These are phyloP conservation scores for Collybia sordida DNA, from an alignment of 768 basidiomycete species.

Conservation along the genomic window DNA sequence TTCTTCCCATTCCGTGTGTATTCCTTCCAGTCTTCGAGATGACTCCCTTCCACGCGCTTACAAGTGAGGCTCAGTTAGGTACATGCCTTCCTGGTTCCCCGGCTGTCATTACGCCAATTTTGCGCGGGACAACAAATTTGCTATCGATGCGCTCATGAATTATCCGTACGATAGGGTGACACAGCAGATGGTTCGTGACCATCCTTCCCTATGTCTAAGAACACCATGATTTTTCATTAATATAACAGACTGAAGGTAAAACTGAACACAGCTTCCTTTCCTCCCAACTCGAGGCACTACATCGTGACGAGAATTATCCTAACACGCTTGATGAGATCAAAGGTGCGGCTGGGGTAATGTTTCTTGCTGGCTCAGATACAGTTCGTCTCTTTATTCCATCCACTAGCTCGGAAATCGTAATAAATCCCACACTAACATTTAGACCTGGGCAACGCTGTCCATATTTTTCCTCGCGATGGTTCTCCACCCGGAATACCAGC, in stretches of 20 bases:
- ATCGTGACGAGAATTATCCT: not conserved
- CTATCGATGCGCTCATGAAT: not conserved
- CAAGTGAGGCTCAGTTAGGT: constrained; percentile 20
- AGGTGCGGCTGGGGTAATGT: constrained; percentile 14
- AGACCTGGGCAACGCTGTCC: constrained; percentile 26
- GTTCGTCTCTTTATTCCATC: constrained; percentile 15
- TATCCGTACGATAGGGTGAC: constrained; percentile 11
- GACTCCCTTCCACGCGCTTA: too few relatives aligned
- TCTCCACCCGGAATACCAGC: constrained; percentile 31
- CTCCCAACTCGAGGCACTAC: constrained; percentile 6
- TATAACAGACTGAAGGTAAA: constrained; percentile 11
- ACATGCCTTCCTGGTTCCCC: constrained; percentile 31
- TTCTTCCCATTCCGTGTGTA: constrained; percentile 13
- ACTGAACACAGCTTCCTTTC: constrained; percentile 14
- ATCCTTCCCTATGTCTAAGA: too few relatives aligned
- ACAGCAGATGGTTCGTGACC: constrained; percentile 27
- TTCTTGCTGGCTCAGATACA: constrained; percentile 33
- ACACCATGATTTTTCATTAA: not conserved
- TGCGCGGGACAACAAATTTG: constrained; percentile 14
- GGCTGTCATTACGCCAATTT: constrained; percentile 17
- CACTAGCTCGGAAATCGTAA: not conserved
- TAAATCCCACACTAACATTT: not conserved
- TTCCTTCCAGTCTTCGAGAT: not conserved
- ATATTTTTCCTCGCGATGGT: constrained; percentile 40
- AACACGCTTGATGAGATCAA: constrained; percentile 11